phyloP scores from a whole-genome alignment of 2,329 filamentous ascomycete species.

The Arthrobotrys iridis region DNA sequence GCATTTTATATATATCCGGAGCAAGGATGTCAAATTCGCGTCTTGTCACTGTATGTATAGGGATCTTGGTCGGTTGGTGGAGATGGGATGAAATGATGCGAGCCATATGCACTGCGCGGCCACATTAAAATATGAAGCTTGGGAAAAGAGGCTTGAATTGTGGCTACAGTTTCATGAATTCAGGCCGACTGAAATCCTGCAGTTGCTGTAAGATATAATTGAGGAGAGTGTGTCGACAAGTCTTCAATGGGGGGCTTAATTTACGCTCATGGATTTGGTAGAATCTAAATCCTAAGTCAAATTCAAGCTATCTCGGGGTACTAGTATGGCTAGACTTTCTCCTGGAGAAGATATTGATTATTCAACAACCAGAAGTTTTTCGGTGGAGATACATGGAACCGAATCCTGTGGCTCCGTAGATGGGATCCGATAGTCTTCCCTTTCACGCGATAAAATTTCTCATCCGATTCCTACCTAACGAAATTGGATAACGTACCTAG shows the following conservation, averaged over 20 bases:
- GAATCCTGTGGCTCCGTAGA: background rate
- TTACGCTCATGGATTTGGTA: too few species aligned
- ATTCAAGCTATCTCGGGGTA: too few species aligned
- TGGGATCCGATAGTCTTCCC: constrained; percentile 6
- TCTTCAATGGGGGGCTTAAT: too few species aligned
- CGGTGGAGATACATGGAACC: background rate
- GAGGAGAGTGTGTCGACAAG: background rate
- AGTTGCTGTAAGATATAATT: background rate
- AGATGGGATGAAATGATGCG: constrained; percentile 1
- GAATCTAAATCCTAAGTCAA: too few species aligned
- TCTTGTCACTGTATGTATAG: constrained; percentile 10
- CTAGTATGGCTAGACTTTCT: too few species aligned
- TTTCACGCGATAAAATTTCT: constrained; percentile 7
- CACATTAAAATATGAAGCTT: background rate
- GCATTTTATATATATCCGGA: constrained; percentile 41
- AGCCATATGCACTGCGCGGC: background rate
- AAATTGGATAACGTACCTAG: constrained; percentile 9
- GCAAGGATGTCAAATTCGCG: constrained; percentile 22
- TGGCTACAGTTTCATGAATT: constrained; percentile 1
- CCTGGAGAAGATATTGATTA: too few species aligned
- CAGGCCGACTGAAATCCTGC: background rate
- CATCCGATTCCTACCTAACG: constrained; percentile 29
- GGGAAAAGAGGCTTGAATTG: background rate
- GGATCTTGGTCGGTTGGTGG: background rate
- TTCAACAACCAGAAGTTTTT: too few species aligned